Conservation (phyloP, 352 stramenopile species). For the Phytophthora colocasiae region DNA sequence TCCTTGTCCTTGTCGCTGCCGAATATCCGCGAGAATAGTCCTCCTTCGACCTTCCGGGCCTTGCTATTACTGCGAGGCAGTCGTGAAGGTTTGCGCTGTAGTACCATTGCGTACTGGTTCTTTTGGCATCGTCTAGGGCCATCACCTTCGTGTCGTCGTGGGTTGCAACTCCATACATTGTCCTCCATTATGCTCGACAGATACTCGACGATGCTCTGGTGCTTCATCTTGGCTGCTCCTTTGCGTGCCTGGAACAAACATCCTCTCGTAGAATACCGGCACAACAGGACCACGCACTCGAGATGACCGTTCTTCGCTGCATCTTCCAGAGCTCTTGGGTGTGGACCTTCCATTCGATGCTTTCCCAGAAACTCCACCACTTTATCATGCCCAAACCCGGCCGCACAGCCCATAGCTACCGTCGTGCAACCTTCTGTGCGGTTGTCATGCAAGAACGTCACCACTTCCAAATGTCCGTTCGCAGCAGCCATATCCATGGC, state of each 20-base stretch:
- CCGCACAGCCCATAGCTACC: slow-evolving; percentile 41
- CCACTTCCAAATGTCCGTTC: slow-evolving; percentile 37
- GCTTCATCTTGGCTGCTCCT: slow-evolving; percentile 43
- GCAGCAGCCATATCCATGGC: slow-evolving; percentile 48
- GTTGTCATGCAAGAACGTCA: slow-evolving; percentile 42
- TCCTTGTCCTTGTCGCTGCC: slow-evolving; percentile 30
- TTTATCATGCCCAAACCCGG: slow-evolving; percentile 30
- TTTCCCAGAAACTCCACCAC: slow-evolving; percentile 42
- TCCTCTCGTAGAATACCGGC: slow-evolving; percentile 33
- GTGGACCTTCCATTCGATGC: slow-evolving; percentile 39
- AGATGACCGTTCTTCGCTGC: slow-evolving; percentile 43
- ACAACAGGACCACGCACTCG: slow-evolving; percentile 30
- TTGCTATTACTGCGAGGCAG: slow-evolving; percentile 21
- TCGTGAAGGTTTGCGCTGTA: slow-evolving; percentile 29
- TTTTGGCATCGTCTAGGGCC: slow-evolving; percentile 39
- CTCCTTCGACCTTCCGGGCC: slow-evolving; percentile 24
- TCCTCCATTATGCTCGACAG: slow-evolving; percentile 40
- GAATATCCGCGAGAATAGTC: slow-evolving; percentile 33
- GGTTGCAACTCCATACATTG: slow-evolving; percentile 44
- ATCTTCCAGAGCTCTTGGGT: slow-evolving; percentile 42
- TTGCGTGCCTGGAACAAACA: slow-evolving; percentile 45
- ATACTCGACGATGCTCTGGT: slow-evolving; percentile 32
- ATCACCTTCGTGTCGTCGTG: slow-evolving; percentile 32
- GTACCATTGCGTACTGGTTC: slow-evolving; percentile 36
- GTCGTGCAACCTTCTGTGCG: slow-evolving; percentile 37